Conservation (phyloP, 148 eudicot species). For the Dianthus caryophyllus region DNA sequence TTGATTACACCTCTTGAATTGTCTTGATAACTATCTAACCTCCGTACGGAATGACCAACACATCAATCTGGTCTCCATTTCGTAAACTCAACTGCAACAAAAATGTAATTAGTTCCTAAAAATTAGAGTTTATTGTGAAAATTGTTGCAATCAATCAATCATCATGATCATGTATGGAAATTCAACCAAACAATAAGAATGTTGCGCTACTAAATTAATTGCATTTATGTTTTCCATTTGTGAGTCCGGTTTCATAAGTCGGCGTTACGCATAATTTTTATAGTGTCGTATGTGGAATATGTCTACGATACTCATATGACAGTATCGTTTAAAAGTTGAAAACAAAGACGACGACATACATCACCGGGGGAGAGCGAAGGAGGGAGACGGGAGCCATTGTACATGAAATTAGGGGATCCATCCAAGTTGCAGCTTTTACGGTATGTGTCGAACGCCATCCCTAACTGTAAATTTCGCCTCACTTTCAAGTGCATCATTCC, state of each 20-base stretch:
- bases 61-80: background rate
- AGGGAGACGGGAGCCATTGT: constrained; percentile 5
- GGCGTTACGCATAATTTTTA: too few relatives aligned
- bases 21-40: background rate
- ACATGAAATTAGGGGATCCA: background rate
- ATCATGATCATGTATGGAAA: too few relatives aligned
- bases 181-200: too few relatives aligned
- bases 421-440: background rate
- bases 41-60: background rate
- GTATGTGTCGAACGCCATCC: constrained; percentile 1
- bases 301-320: too few relatives aligned
- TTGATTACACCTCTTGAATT: background rate
- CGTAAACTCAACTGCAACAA: background rate
- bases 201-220: too few relatives aligned
- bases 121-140: too few relatives aligned
- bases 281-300: too few relatives aligned
- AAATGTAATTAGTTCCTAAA: too few relatives aligned
- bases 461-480: background rate
- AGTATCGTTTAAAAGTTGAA: too few relatives aligned
- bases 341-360: background rate
- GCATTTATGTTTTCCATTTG: too few relatives aligned
- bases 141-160: too few relatives aligned
- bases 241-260: too few relatives aligned
- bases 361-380: background rate
- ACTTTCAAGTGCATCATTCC: background rate